phyloP scores from a whole-genome alignment of 805 yeast genomes.

The Metschnikowia picachoensis region DNA sequence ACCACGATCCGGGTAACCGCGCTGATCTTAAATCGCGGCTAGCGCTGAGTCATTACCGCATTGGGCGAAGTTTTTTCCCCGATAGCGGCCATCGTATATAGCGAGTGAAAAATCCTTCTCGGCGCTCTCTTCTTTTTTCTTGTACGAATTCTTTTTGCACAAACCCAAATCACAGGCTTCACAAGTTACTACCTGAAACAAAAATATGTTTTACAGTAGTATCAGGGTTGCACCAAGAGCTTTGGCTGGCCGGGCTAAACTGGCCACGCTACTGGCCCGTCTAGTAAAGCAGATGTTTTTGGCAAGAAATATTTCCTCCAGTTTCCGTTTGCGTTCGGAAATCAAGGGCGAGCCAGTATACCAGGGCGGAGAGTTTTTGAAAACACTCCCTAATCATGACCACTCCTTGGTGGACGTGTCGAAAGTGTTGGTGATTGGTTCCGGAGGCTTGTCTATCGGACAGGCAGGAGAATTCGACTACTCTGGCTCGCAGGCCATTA shows the following conservation, averaged over 20 bases:
- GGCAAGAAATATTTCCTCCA: constrained; percentile 2
- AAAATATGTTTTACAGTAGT: constrained; percentile 10
- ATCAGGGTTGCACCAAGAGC: constrained; percentile 6
- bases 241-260: constrained; percentile 7
- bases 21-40: constrained; percentile 23
- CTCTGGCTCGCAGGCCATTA: constrained; percentile 96
- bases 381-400: constrained; percentile 54
- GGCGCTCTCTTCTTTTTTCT: background rate
- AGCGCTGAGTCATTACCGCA: constrained; percentile 25
- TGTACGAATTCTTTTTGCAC: background rate
- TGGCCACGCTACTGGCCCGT: constrained; percentile 6
- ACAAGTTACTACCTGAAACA: background rate
- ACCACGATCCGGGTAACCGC: constrained; percentile 17
- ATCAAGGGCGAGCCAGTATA: constrained; percentile 32
- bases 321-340: background rate
- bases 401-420: constrained; percentile 76
- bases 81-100: constrained; percentile 13
- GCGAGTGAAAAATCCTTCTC: constrained; percentile 3
- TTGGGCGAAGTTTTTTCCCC: constrained; percentile 17
- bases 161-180: background rate
- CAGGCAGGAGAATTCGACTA: constrained; percentile 99
- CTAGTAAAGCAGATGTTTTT: background rate
- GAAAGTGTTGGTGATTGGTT: constrained; percentile 88
- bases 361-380: constrained; percentile 61
- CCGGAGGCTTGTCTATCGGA: constrained; percentile 96